Base-by-base conservation (phyloP, 1,284 basidiomycete genomes). In the Trametes sp. region DNA sequence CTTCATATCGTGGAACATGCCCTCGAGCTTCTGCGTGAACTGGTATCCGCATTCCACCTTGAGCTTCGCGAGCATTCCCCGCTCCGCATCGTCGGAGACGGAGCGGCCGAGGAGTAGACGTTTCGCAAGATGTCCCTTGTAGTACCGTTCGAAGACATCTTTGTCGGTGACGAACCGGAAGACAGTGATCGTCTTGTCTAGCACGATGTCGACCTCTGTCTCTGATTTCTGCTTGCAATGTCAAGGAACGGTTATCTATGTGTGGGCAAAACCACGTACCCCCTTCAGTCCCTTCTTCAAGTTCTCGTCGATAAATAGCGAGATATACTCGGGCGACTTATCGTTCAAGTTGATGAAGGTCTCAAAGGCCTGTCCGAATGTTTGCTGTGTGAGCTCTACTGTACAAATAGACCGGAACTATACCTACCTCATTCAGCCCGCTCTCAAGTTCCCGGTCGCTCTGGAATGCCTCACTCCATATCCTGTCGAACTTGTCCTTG, bases 1-100 rank as follows among this genome's bases (percentile, higher is more conserved):
- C 72, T 90, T 94, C 89, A 99, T 97, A 75, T 99, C 98, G 70
- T 96, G 88, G 83, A 99, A 97, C 98, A 99, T 99, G 58, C 98
- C 97, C 76, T 99, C 97, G 69, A 99, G 82, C 75, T 98, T 98
- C 77, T 98, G 95, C 0, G 98, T 98, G 75, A 98, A 99, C 73
- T 97, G 95, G 73, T 93, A 94, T 9, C 98, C 98, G 72, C 93
- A 95, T 77, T 99, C 96, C 42, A 98, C 85, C 81, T 99, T 99
- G 74, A 99, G 89, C 79, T 98, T 99, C 54, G 95, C 92, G 14
- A 99, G 87, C 97, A 99, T 98, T 61, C 94, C 95, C 55, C 94
- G 90, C 76, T 99, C 98, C 2, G 98, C 97, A 76, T 99, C 98
- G 73, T 99, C 98, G 1, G 95, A 97, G 2, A 96, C 90, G 31